Percentiles rank a stretch among this genome's conserved stretches.
These are phyloP conservation scores for Colletotrichum liaoningense DNA, from an alignment of 2,329 filamentous ascomycete genomes.

Conservation along the genomic window DNA sequence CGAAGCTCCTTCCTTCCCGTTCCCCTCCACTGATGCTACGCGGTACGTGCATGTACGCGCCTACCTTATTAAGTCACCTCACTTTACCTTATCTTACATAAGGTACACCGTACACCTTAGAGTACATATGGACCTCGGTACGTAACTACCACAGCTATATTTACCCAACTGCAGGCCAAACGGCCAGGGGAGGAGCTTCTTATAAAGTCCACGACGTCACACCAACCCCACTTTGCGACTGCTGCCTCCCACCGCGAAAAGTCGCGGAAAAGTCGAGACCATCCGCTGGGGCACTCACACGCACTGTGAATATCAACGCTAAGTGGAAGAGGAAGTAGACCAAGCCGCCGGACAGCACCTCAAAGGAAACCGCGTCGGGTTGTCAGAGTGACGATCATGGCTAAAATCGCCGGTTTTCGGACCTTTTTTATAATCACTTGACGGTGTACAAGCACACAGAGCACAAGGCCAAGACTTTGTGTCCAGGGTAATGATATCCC, in stretches of 20 bases:
- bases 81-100: not conserved
- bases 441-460: not conserved
- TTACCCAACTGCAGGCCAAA: slow-evolving; percentile 5
- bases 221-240: slow-evolving; percentile 8
- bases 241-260: not conserved
- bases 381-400: not conserved
- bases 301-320: not conserved
- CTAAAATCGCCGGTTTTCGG: not conserved
- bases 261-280: not conserved
- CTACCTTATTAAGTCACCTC: too few relatives aligned
- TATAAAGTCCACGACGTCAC: slow-evolving; percentile 19
- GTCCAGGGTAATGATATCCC: not conserved
- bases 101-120: too few relatives aligned
- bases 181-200: slow-evolving; percentile 7
- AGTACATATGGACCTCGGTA: not conserved
- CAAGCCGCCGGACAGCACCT: not conserved
- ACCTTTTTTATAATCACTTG: not conserved
- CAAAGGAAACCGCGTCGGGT: not conserved
- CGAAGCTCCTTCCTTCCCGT: not conserved
- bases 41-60: not conserved
- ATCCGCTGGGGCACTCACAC: not conserved
- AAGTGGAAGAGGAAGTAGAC: slow-evolving; percentile 4
- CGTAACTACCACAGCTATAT: slow-evolving; percentile 3
- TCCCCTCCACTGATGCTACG: not conserved
- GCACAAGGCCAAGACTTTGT: not conserved